A percentile compares a stretch with the other conserved stretches of the same genome.
phyloP scores from a whole-genome alignment of 768 basidiomycete genomes.

The Lentinula sp. region DNA sequence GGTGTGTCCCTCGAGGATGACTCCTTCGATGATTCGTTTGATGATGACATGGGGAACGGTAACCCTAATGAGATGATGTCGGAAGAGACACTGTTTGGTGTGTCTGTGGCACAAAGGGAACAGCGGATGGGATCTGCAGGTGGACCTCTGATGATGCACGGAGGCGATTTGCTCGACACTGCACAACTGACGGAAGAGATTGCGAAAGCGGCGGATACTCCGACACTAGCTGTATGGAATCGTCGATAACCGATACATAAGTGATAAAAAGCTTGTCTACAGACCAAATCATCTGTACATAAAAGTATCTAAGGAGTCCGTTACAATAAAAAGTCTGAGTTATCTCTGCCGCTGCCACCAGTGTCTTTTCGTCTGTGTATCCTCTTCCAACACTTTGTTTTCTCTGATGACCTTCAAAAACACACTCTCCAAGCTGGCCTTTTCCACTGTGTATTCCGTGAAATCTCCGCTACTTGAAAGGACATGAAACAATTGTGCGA shows the following conservation, averaged over 20 bases:
- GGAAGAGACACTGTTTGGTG: slow-evolving; percentile 72
- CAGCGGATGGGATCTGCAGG: slow-evolving; percentile 11
- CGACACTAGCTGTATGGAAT: slow-evolving; percentile 41
- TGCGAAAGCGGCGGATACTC: slow-evolving; percentile 56
- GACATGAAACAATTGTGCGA: slow-evolving; percentile 53
- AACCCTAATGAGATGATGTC: slow-evolving; percentile 14
- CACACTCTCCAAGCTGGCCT: slow-evolving; percentile 63
- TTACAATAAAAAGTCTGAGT: not conserved
- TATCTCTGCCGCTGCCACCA: slow-evolving; percentile 9
- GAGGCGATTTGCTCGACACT: slow-evolving; percentile 59
- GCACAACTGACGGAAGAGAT: slow-evolving; percentile 44
- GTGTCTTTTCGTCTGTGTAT: slow-evolving; percentile 15
- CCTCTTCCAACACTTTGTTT: slow-evolving; percentile 49
- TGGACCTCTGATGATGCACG: slow-evolving; percentile 47
- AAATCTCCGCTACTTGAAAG: slow-evolving; percentile 49
- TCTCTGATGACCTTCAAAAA: slow-evolving; percentile 66
- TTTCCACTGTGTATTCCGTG: slow-evolving; percentile 66
- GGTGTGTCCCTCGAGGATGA: slow-evolving; percentile 45
- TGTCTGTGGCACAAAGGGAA: slow-evolving; percentile 44
- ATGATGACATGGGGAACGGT: slow-evolving; percentile 21
- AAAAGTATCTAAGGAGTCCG: not conserved
- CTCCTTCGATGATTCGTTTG: slow-evolving; percentile 50
- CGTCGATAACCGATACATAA: slow-evolving; percentile 13
- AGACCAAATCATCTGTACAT: not conserved
- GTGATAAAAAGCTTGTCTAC: no score